Base-by-base conservation (phyloP, 2,329 filamentous ascomycete genomes). In the Ceratocystis eucalypticola region DNA sequence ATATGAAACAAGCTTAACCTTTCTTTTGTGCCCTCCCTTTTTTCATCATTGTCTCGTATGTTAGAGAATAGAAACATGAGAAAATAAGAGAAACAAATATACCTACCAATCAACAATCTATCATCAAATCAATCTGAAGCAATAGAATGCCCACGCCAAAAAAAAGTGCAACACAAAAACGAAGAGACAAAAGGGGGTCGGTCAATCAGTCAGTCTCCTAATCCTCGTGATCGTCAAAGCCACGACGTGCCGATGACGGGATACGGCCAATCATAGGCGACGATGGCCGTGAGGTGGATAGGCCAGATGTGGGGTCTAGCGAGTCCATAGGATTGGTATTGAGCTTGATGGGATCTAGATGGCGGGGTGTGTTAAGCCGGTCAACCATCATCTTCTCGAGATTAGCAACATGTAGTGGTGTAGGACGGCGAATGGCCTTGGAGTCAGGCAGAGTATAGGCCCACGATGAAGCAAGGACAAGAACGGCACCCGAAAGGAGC, bases 381-480 rank as follows among this genome's bases (percentile, higher is more conserved):
- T 84, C 84, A 50, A 86, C 81, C 12, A 80, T 80, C 1, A 84
- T 84, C 76, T 96, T 94, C 74, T 96, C 91, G 72, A 88, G 91
- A 69, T 79, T 84, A 61, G 86, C 87, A 68, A 92, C 86, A 69
- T 78, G 82, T 71, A 90, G 84, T 0, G 87, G 84, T 0, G 84
- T 78, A 25, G 89, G 84, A 17, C 85, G 83, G 53, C 71, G 71
- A 5, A 71, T 68, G 65, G 80, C 77, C 65, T 82, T 80, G 22
- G 81, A 78, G 69, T 91, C 84, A 0, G 85, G 65, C 5, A 82
- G 82, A 68, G 84, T 91, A 78, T 96, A 96, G 17, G 96, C 80
- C 74, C 91, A 96, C 1, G 91, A 95, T 2, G 92, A 88, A 53
- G 84, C 80, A 0, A 96, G 77, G 7, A 97, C 92, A 62, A 94